Evolutionary conservation across 345 rosid species (phyloP), one percentile per base, ranked within the genome.

Genomic region (Physaria fendleri): DNA sequence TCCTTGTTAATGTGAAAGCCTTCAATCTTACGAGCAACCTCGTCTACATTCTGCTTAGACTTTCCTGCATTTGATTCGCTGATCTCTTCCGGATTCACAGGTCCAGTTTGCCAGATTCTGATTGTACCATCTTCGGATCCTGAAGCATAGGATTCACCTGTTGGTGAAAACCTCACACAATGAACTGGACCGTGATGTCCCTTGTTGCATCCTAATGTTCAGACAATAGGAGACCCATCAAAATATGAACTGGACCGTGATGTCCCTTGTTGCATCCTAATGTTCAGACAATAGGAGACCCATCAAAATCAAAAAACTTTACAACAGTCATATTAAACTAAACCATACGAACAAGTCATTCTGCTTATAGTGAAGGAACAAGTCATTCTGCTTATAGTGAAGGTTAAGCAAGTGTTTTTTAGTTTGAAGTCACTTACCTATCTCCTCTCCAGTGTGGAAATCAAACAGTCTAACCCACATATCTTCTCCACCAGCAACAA

Each of bases 141-240:
- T 1, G 97, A 90, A 1, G 91, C 94, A 65, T 87, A 87, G 8
- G 96, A 87, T 63, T 85, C 97, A 54, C 95, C 97, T 37, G 86
- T 95, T 2, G 96, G 96, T 15, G 97, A 77, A 71, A 90, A 90
- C 4, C 94, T 85, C 33, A 87, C 77, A 6, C 94, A 90, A 46
- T 90, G 96, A 7, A 91, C 86, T 5, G 96, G 96, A 72, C 98
- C 98, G 12, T 87, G 98, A 73, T 91, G 98, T 54, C 98, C 98
- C 77, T 90, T 90, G 73, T 90, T 87, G 82, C 96, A 91, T 23
- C 84, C 95, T 87, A 51, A 59, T 64, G 8, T 29, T 58, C 48
- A 50, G 30, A 33, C 29, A 37, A 55, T 24, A 29, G 21, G 32
- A 42, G 1, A 25, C 25, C n/a, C n/a, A n/a, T n/a, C n/a, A n/a